A percentile compares a stretch with the other conserved stretches of the same genome.
These are phyloP conservation scores for Monosporascus sp. DNA, from an alignment of 2,329 filamentous ascomycete genomes.

Conservation along the genomic window DNA sequence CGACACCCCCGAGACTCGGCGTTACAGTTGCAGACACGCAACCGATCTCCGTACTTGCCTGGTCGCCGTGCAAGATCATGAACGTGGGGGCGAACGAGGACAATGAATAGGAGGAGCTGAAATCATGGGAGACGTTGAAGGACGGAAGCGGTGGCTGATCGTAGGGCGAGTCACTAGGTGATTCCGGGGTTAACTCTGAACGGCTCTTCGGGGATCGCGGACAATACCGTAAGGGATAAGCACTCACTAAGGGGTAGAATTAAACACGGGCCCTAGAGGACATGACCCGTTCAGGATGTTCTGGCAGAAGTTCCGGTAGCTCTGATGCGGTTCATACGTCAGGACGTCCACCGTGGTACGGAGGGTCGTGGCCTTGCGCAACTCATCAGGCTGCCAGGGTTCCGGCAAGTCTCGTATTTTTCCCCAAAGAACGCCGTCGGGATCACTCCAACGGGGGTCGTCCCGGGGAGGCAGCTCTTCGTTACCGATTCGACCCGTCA, in stretches of 20 bases:
- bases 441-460: constrained; percentile 57
- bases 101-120: constrained; percentile 81
- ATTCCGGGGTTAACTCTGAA: constrained; percentile 6
- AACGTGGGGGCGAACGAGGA: constrained; percentile 72
- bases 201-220: neutral
- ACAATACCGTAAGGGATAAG: neutral
- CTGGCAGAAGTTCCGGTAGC: constrained; percentile 65
- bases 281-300: constrained; percentile 58
- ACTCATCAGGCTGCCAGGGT: constrained; percentile 24
- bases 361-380: constrained; percentile 66
- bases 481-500: constrained; percentile 63
- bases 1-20: constrained; percentile 69
- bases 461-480: constrained; percentile 54
- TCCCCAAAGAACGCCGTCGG: constrained; percentile 54
- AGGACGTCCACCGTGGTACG: constrained; percentile 67
- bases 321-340: constrained; percentile 53
- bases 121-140: constrained; percentile 67
- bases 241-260: constrained; percentile 35
- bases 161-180: constrained; percentile 11
- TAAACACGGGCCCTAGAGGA: constrained; percentile 70
- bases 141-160: constrained; percentile 53
- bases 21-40: constrained; percentile 82
- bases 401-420: constrained; percentile 69
- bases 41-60: constrained; percentile 56
- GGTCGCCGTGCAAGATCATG: constrained; percentile 69